Percentiles rank a stretch among this genome's conserved stretches.
Evolutionary conservation across 2,329 filamentous ascomycete species (phyloP).

Genomic region (Fonsecaea nubica): DNA sequence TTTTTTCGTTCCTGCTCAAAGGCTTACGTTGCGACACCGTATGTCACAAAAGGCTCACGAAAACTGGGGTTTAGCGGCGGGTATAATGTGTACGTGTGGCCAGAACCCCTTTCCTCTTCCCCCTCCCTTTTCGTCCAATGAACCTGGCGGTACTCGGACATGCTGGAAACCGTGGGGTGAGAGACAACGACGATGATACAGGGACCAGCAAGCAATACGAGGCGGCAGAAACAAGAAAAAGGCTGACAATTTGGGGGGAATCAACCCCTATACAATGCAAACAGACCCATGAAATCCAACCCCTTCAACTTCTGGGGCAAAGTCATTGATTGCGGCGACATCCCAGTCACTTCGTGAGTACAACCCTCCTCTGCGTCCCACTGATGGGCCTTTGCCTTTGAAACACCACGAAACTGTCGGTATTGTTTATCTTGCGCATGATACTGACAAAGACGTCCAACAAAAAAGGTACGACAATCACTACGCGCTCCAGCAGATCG

Average conservation of each 20-base stretch:
- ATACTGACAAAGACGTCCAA: background rate
- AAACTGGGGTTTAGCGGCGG: constrained; percentile 71
- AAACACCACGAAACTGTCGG: no score
- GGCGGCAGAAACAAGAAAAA: background rate
- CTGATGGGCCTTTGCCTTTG: background rate
- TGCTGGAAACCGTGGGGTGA: background rate
- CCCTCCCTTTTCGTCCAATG: background rate
- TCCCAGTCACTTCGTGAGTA: constrained; percentile 79
- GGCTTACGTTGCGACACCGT: constrained; percentile 37
- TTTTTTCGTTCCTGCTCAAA: constrained; percentile 27
- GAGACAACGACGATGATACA: background rate
- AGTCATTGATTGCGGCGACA: constrained; percentile 82
- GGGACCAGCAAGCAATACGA: background rate
- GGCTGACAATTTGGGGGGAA: background rate
- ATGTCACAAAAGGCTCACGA: constrained; percentile 49
- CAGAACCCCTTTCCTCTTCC: background rate
- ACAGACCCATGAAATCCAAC: constrained; percentile 71
- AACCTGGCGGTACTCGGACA: background rate
- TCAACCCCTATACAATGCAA: background rate
- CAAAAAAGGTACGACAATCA: constrained; percentile 74
- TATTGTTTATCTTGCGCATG: background rate
- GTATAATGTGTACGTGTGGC: constrained; percentile 69
- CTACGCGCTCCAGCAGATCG: constrained; percentile 82
- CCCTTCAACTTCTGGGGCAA: constrained; percentile 82
- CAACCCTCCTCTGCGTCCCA: background rate